Percentiles rank a stretch among this genome's conserved stretches.
These are phyloP conservation scores for Cyclostephanos tholiformis DNA, from an alignment of 108 stramenopile genomes.

Conservation along the genomic window DNA sequence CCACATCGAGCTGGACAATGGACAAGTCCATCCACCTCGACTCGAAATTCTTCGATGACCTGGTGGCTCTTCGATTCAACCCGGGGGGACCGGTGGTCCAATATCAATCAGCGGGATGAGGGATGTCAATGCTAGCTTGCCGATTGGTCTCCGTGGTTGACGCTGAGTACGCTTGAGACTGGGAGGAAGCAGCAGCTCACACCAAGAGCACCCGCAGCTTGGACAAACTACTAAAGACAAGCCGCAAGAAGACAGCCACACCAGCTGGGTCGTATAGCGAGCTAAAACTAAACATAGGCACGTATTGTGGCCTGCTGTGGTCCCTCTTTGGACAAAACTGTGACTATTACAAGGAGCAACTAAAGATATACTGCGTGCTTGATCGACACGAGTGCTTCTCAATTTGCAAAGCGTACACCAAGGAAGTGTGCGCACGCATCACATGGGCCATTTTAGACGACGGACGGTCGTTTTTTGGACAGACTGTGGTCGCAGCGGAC, in stretches of 20 bases:
- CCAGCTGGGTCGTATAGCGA: neutral
- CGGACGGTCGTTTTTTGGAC: neutral
- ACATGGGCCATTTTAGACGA: neutral
- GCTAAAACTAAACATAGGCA: neutral
- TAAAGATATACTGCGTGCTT: neutral
- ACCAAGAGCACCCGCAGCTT: too few relatives aligned
- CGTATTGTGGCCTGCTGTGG: slow-evolving; percentile 1
- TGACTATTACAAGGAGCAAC: neutral
- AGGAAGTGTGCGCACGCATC: neutral
- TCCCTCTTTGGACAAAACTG: neutral
- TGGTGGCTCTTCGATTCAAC: too few relatives aligned
- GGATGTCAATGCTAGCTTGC: too few relatives aligned
- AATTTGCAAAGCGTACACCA: neutral
- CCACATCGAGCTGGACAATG: too few relatives aligned
- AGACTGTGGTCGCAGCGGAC: neutral
- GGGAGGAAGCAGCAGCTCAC: too few relatives aligned
- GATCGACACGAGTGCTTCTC: neutral
- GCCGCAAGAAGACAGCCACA: neutral
- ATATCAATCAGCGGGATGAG: too few relatives aligned
- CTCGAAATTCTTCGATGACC: too few relatives aligned
- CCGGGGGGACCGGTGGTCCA: too few relatives aligned
- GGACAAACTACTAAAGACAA: too few relatives aligned
- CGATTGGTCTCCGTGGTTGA: too few relatives aligned
- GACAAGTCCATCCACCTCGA: too few relatives aligned
- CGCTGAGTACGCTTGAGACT: too few relatives aligned